phyloP scores from a whole-genome alignment of 225 moss, liverwort and hornwort genomes.

The Marchantia polymorpha region DNA sequence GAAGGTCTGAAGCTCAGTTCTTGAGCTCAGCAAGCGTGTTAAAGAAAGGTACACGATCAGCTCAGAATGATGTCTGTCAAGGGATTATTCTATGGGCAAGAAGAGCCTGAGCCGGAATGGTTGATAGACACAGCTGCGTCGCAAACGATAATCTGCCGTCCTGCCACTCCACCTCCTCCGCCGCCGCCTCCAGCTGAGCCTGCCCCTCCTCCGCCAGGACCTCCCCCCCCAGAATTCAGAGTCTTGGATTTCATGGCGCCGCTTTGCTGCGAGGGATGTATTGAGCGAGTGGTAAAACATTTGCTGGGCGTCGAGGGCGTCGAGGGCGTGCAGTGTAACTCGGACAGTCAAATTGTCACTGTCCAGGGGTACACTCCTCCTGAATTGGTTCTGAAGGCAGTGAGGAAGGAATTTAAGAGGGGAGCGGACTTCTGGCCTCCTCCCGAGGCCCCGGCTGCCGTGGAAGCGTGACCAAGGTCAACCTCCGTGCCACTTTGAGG shows the following conservation, averaged over 20 bases:
- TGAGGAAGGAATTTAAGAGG: constrained; percentile 20
- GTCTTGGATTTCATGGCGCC: constrained; percentile 6
- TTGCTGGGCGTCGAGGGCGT: constrained; percentile 19
- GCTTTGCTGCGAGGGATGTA: constrained; percentile 20
- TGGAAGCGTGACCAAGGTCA: not conserved
- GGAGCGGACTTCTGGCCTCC: constrained; percentile 14
- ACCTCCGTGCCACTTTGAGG: no score
- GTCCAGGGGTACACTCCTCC: constrained; percentile 21
- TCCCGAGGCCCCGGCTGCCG: not conserved
- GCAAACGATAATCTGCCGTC: constrained; percentile 15
- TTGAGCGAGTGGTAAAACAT: constrained; percentile 10
- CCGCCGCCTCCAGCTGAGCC: not conserved
- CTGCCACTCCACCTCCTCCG: constrained; percentile 11
- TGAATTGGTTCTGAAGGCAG: constrained; percentile 12
- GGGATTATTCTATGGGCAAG: constrained; percentile 11
- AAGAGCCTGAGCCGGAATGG: constrained; percentile 4
- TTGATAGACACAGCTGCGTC: constrained; percentile 18
- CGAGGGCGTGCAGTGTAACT: constrained; percentile 8
- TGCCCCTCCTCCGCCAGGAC: constrained; percentile 7
- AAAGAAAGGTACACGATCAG: not conserved
- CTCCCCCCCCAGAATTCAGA: constrained; percentile 13
- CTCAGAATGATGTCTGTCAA: constrained; percentile 19
- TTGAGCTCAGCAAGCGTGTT: not conserved
- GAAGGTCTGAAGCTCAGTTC: not conserved
- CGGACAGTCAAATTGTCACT: constrained; percentile 16